These are phyloP conservation scores for Anthracocystis setariae DNA, from an alignment of 1,284 basidiomycete genomes.

Conservation along the genomic window DNA sequence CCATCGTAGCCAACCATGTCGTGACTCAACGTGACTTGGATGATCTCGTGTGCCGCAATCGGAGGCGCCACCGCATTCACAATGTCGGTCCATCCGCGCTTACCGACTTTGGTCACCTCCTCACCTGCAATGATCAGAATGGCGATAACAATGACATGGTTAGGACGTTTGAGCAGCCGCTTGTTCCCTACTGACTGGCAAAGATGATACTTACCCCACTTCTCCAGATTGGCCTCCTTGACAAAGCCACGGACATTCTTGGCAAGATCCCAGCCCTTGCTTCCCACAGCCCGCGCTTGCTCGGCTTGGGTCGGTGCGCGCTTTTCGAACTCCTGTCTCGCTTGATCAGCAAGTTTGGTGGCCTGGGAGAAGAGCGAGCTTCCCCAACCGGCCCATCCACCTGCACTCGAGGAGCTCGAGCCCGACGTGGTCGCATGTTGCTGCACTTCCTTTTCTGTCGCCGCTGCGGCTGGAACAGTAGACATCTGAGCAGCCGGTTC, in stretches of 20 bases:
- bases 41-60: conserved; percentile 96
- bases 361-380: conserved; percentile 71
- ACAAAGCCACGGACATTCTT: conserved; percentile 59
- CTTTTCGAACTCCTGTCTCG: conserved; percentile 63
- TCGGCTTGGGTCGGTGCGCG: conserved; percentile 47
- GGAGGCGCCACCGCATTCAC: conserved; percentile 97
- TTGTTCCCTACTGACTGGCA: neutral
- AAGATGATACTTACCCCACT: conserved; percentile 28
- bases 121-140: conserved; percentile 23
- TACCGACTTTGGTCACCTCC: conserved; percentile 57
- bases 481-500: neutral
- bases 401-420: conserved; percentile 79
- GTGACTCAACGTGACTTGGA: conserved; percentile 93
- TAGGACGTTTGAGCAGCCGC: neutral
- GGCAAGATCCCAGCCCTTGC: conserved; percentile 56
- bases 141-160: neutral
- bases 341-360: conserved; percentile 63
- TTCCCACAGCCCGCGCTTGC: conserved; percentile 40
- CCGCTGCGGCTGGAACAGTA: neutral
- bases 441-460: conserved; percentile 65
- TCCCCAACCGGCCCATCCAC: conserved; percentile 74
- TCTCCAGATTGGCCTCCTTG: conserved; percentile 56
- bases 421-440: conserved; percentile 58
- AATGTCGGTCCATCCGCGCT: conserved; percentile 73
- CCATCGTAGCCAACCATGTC: conserved; percentile 93